Evolutionary conservation across 306 rosid genomes (phyloP), one percentile per base, ranked within the genome.

Genomic region (Castanea mollissima): DNA sequence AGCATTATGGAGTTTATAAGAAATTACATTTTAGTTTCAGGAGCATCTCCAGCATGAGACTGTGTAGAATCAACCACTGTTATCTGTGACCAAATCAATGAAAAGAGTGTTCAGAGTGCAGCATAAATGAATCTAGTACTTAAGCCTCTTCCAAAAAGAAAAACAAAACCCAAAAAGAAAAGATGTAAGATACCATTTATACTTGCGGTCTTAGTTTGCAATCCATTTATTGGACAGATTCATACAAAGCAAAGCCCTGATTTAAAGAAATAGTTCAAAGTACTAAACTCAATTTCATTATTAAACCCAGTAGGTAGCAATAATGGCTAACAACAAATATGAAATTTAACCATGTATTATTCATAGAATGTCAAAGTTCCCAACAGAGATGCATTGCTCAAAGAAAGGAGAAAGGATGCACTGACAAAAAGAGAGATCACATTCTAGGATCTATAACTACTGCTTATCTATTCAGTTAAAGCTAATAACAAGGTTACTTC

Each of bases 11-110:
- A 82, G 79, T 78, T 76, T 55, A 81, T 44, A 49, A 11, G 75
- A 72, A 82, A 83, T 74, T 90, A 90, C 94, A 41, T 56, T 68
- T 90, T 62, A 71, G 85, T 72, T 69, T 64, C 86, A 54, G 78
- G 79, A 90, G 78, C 83, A 69, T 80, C 58, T 81, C 83, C 83
- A 76, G 55, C 71, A 74, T 55, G 21, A 69, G 84, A 25, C 73
- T 20, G 9, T 12, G 74, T 57, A 75, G 81, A 63, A 79, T 79
- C 84, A 20, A 75, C 76, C 74, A 58, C 76, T 71, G 54, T 75
- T 41, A 75, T 79, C 92, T 90, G 88, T 67, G 78, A 85, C 67
- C 77, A 78, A 70, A 78, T 57, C 29, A 75, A 81, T 65, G 68
- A 76, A 73, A 79, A 31, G 4, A 2, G 74, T 56, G 64, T 49